Conservation (phyloP, 2,329 filamentous ascomycete species). For the Ceratocystis eucalypticola region DNA sequence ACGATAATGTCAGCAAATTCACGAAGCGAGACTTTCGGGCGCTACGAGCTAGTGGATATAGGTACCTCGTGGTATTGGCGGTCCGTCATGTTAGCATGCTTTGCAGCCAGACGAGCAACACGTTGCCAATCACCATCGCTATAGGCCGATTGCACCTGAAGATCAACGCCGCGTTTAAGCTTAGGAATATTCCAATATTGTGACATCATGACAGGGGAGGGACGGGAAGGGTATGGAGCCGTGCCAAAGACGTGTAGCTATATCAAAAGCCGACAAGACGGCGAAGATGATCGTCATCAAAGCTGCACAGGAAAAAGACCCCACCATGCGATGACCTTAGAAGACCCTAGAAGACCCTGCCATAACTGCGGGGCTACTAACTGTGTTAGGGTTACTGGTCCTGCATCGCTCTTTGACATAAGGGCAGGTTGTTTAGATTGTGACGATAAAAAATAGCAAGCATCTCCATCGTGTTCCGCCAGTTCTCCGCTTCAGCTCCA, state of each 20-base stretch:
- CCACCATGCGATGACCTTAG: no score
- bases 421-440: no score
- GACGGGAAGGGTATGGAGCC: neutral
- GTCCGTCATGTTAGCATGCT: conserved; percentile 33
- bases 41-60: neutral
- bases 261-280: neutral
- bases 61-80: conserved; percentile 44
- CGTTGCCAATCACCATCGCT: conserved; percentile 40
- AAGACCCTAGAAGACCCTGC: neutral
- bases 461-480: neutral
- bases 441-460: neutral
- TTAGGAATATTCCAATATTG: conserved; percentile 23
- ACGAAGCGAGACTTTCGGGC: neutral
- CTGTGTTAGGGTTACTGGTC: neutral
- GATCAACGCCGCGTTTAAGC: conserved; percentile 38
- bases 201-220: conserved; percentile 2
- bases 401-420: no score
- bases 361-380: neutral
- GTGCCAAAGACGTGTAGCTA: neutral
- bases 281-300: neutral
- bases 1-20: neutral
- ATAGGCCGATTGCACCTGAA: conserved; percentile 43
- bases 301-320: no score
- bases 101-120: conserved; percentile 39
- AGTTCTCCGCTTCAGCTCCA: no score